Percentiles rank a stretch among this genome's conserved stretches.
These are phyloP conservation scores for Coemansia sp. DNA, from an alignment of 192 early-diverging fungal genomes.

Conservation along the genomic window DNA sequence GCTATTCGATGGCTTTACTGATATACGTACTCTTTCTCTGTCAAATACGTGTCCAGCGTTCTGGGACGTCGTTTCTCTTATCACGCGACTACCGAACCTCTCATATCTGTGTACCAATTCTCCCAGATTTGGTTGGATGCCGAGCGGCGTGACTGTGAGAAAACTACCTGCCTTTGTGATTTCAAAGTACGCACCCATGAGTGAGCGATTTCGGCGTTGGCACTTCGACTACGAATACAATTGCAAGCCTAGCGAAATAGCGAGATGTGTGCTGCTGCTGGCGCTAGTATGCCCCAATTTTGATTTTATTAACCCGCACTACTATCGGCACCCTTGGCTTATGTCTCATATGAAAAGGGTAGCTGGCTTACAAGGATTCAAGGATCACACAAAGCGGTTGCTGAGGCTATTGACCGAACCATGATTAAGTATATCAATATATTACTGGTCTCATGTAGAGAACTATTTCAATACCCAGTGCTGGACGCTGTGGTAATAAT, in stretches of 20 bases:
- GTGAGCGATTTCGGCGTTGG: neutral
- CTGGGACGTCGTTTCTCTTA: neutral
- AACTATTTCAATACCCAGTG: neutral
- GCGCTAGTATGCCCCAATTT: neutral
- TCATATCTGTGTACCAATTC: neutral
- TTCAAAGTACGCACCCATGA: neutral
- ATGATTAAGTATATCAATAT: neutral
- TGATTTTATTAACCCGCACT: neutral
- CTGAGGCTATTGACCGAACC: neutral
- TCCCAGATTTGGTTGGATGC: neutral
- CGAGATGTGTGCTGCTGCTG: conserved; percentile 2
- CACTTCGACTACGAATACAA: neutral
- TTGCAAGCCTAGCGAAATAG: neutral
- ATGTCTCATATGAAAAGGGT: neutral
- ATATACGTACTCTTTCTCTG: neutral
- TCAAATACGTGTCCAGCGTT: neutral
- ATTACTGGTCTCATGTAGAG: neutral
- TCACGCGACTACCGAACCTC: neutral
- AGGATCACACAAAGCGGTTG: neutral
- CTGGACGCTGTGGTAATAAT: neutral
- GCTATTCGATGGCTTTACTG: neutral
- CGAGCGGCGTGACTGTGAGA: neutral
- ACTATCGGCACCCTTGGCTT: neutral
- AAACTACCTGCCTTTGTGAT: neutral
- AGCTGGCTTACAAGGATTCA: neutral